Percentiles rank a stretch among this genome's conserved stretches.
These are phyloP conservation scores for Ciborinia camelliae DNA, from an alignment of 2,329 filamentous ascomycete species.

Conservation along the genomic window DNA sequence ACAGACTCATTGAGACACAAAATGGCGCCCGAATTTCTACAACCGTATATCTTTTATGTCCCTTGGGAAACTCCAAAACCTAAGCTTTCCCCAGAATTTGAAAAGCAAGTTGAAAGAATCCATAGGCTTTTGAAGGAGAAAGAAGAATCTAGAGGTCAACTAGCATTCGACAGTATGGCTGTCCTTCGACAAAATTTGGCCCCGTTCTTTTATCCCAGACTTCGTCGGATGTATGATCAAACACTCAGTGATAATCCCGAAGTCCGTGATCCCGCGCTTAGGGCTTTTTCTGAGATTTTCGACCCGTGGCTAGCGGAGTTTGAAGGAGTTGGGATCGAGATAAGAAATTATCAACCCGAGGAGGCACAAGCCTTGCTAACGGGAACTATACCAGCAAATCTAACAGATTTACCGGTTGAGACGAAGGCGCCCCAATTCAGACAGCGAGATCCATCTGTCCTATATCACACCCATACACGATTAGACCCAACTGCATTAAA, in stretches of 20 bases:
- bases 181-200: not conserved
- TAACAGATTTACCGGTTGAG: not conserved
- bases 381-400: not conserved
- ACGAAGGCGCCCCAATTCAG: conserved; percentile 1
- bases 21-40: not conserved
- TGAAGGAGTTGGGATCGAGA: conserved; percentile 10
- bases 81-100: not conserved
- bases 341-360: conserved; percentile 5
- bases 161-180: not conserved
- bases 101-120: not conserved
- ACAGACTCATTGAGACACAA: conserved; percentile 5
- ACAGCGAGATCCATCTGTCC: conserved; percentile 12
- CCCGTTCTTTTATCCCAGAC: conserved; percentile 7
- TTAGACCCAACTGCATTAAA: not conserved
- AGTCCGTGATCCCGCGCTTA: not conserved
- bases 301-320: conserved; percentile 13
- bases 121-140: conserved; percentile 5
- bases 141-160: not conserved
- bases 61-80: conserved; percentile 10
- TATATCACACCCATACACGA: conserved; percentile 1
- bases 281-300: not conserved
- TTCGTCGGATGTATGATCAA: conserved; percentile 15
- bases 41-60: conserved; percentile 10
- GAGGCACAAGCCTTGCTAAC: not conserved
- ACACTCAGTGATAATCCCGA: not conserved